Percentiles rank a stretch among this genome's conserved stretches.
Conservation (phyloP, 305 asterid species). For the Fraxinus angustifolia region DNA sequence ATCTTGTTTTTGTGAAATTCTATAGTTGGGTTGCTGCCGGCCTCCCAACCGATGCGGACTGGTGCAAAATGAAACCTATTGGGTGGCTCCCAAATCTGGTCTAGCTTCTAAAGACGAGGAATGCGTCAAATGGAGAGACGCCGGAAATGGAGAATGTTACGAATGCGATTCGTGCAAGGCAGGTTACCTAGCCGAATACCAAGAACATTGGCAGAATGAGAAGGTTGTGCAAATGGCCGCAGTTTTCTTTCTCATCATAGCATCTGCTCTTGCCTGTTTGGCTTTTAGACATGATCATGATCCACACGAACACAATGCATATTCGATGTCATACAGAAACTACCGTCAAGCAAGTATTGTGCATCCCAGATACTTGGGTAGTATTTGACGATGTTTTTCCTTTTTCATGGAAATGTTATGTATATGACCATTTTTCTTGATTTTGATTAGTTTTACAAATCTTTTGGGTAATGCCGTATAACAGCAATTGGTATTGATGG, state of each 20-base stretch:
- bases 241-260: slow-evolving; percentile 12
- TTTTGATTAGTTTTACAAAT: neutral
- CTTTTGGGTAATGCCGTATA: neutral
- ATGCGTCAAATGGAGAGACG: slow-evolving; percentile 21
- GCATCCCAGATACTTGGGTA: neutral
- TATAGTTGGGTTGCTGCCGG: slow-evolving; percentile 21
- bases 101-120: slow-evolving; percentile 14
- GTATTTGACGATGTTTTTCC: neutral
- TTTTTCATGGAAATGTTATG: neutral
- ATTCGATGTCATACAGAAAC: neutral
- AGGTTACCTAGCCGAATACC: slow-evolving; percentile 28
- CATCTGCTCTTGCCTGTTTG: slow-evolving; percentile 10
- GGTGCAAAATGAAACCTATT: slow-evolving; percentile 13
- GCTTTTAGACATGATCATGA: neutral
- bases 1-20: neutral
- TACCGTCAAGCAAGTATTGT: neutral
- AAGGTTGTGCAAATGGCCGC: slow-evolving; percentile 4
- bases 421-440: neutral
- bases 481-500: neutral
- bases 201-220: slow-evolving; percentile 23
- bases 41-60: slow-evolving; percentile 20
- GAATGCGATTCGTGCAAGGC: slow-evolving; percentile 39
- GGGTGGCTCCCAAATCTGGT: slow-evolving; percentile 15
- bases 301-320: neutral
- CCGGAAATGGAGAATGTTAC: slow-evolving; percentile 17